Evolutionary conservation across 345 rosid genomes (phyloP).

Genomic region (Ceriops zippeliana): DNA sequence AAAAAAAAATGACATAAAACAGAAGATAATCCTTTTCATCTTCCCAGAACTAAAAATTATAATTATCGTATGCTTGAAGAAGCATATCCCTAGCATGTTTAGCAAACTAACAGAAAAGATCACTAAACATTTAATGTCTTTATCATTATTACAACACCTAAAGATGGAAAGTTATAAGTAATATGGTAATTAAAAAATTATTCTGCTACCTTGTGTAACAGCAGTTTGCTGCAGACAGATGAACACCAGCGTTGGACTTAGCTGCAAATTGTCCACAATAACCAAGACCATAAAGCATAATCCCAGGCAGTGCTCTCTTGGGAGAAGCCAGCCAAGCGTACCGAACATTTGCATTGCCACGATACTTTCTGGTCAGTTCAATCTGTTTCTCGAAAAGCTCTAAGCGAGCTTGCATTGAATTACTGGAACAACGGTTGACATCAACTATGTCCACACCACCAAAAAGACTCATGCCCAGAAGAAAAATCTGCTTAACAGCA

Average conservation of each 20-base stretch:
- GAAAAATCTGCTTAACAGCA: conserved; percentile 48
- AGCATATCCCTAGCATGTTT: too few species aligned
- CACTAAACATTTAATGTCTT: too few species aligned
- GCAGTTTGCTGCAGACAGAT: conserved; percentile 54
- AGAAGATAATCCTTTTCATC: too few species aligned
- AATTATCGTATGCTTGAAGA: too few species aligned
- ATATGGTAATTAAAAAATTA: neutral
- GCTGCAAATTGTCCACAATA: conserved; percentile 48
- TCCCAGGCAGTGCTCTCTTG: conserved; percentile 36
- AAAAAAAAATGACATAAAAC: too few species aligned
- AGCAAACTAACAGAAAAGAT: too few species aligned
- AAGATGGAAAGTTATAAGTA: neutral
- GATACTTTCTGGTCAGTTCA: conserved; percentile 55
- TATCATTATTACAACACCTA: too few species aligned
- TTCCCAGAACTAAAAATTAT: too few species aligned
- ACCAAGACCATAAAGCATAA: conserved; percentile 63
- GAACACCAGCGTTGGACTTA: conserved; percentile 68
- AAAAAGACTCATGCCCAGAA: conserved; percentile 41
- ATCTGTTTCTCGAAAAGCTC: conserved; percentile 77
- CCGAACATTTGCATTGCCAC: conserved; percentile 73
- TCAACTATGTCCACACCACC: conserved; percentile 47
- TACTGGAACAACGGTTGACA: conserved; percentile 40
- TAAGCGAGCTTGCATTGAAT: conserved; percentile 41
- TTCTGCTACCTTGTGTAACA: conserved; percentile 56
- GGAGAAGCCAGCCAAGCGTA: conserved; percentile 91